Evolutionary conservation across 495 filamentous ascomycete species (phyloP), one percentile per base, ranked within the genome.

Genomic region (Penicillium bovifimosum): DNA sequence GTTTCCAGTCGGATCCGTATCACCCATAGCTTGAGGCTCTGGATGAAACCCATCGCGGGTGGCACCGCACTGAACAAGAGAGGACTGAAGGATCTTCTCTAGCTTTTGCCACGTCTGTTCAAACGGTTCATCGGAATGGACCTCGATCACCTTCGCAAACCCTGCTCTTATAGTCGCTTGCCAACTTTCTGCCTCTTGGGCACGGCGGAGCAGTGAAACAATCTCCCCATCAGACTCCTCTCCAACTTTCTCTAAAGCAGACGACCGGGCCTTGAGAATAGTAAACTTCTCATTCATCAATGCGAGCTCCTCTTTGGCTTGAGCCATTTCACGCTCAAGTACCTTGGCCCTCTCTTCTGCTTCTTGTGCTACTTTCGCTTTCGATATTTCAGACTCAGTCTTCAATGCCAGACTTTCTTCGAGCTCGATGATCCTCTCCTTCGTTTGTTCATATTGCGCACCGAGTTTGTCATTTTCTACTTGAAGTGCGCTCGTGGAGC

Each of bases 141-240:
- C 28, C 6, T 57, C 44, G 13, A 49, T 42, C 11, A 57, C 31
- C 9, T 50, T 56, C 13, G 41, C 17, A 6, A 68, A 35, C 5
- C 46, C 48, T 9, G 64, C 56, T 43, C 50, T 58, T 14, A 65
- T 61, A 11, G 41, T 62, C 26, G 47, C 61, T 41, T 57, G 43
- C 57, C 55, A 60, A 9, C 41, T 10, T 43, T 70, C 67, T 9
- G 63, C 63, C 26, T 60, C 65, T 32, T 68, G 63, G 4, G 67
- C 62, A 34, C 61, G 54, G 17, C 52, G 54, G 49, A 62, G 57
- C 2, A 70, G 52, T 6, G 46, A 42, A 40, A 62, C 35, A 14
- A 63, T 60, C 38, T 70, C 67, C 9, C 41, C 33, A 46, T 64
- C 61, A 2, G 63, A 48, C 40, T 66, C 62, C 20, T 36, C 40